These are phyloP conservation scores for Andrographis paniculata DNA, from an alignment of 305 asterid species.

Conservation along the genomic window DNA sequence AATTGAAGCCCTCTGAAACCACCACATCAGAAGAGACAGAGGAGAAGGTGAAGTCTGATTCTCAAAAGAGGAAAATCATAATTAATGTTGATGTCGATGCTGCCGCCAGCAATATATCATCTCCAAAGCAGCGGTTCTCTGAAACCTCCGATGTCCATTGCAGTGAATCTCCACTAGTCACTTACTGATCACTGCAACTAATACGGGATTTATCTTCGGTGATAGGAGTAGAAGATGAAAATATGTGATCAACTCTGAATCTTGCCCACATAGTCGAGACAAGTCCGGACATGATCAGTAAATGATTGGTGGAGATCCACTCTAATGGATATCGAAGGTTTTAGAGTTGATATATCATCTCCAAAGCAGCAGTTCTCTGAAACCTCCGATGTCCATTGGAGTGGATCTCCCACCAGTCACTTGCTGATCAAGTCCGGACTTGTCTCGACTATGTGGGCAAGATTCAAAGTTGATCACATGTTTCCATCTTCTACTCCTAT, in stretches of 20 bases:
- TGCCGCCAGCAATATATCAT: constrained; percentile 60
- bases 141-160: constrained; percentile 80
- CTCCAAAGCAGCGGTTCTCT: constrained; percentile 69
- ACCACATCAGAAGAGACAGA: constrained; percentile 38
- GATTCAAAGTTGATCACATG: not conserved
- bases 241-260: too few species aligned
- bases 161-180: constrained; percentile 80
- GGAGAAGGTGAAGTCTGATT: constrained; percentile 37
- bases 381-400: constrained; percentile 75
- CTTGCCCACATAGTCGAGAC: too few species aligned
- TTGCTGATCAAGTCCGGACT: constrained; percentile 46
- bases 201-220: too few species aligned
- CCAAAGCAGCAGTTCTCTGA: constrained; percentile 72
- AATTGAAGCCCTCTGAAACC: constrained; percentile 23
- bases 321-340: too few species aligned
- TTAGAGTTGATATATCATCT: constrained; percentile 46
- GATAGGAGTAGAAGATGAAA: too few species aligned
- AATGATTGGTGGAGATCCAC: too few species aligned
- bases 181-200: constrained; percentile 48
- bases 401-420: constrained; percentile 80
- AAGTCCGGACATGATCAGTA: too few species aligned
- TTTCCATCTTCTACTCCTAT: not conserved
- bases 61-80: constrained; percentile 73
- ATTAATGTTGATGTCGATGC: constrained; percentile 61
- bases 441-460: constrained; percentile 2